Conservation (phyloP, 106 monocot genomes). For the Hemerocallis citrina region DNA sequence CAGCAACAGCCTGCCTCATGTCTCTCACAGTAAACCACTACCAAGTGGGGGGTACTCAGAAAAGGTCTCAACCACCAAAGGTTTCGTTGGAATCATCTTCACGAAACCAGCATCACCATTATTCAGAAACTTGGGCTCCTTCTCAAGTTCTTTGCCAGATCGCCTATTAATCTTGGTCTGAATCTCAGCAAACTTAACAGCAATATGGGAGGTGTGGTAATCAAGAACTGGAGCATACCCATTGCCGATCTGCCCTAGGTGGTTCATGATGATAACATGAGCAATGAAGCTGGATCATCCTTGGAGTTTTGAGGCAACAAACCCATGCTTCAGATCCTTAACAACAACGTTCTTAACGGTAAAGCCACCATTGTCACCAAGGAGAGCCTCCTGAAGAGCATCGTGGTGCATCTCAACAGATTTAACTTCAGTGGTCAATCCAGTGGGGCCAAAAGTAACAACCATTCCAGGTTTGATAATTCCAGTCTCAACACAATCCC, state of each 20-base stretch:
- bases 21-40: slow-evolving; percentile 46
- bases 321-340: slow-evolving; percentile 50
- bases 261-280: slow-evolving; percentile 52
- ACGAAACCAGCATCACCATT: slow-evolving; percentile 48
- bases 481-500: slow-evolving; percentile 45
- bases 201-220: slow-evolving; percentile 51
- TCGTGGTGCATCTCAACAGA: slow-evolving; percentile 66
- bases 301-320: slow-evolving; percentile 51
- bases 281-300: slow-evolving; percentile 50
- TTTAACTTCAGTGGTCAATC: slow-evolving; percentile 51
- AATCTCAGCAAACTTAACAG: slow-evolving; percentile 47
- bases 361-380: slow-evolving; percentile 51
- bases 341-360: slow-evolving; percentile 60
- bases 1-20: slow-evolving; percentile 55
- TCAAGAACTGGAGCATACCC: slow-evolving; percentile 48
- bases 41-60: slow-evolving; percentile 44
- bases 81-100: slow-evolving; percentile 58
- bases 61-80: too few relatives aligned
- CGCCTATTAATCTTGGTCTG: slow-evolving; percentile 48
- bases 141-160: slow-evolving; percentile 52
- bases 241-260: slow-evolving; percentile 56
- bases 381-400: slow-evolving; percentile 37
- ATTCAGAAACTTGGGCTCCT: slow-evolving; percentile 58
- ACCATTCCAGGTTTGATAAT: slow-evolving; percentile 47
- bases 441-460: slow-evolving; percentile 47